Base-by-base conservation (phyloP, 2,329 filamentous ascomycete genomes). In the Eutypella sp. region DNA sequence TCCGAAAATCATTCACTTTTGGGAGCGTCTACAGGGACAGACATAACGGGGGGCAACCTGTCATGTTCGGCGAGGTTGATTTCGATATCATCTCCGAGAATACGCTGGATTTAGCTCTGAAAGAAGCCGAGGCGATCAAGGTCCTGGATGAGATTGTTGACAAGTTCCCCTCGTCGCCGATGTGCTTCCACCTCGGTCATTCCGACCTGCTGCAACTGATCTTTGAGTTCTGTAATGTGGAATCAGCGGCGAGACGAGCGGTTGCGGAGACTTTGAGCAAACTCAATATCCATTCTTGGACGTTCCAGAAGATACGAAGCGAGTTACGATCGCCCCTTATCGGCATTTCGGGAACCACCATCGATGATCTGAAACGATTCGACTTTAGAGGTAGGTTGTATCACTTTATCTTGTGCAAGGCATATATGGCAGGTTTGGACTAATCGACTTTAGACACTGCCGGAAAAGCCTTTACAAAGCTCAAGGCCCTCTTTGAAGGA, bases 11-110 rank as follows among this genome's bases (percentile, higher is more conserved):
- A 0, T 96, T 89, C 64, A 82, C 87, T 0, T 96, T 99, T 63
- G 91, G 90, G 6, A 85, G 78, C 27, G 90, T 97, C 1, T 97
- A 89, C 61, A 81, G 93, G 34, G 87, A 95, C 52, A 83, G 79
- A 39, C 75, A 82, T 41, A 84, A 83, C 45, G 90, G 89, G 7
- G 87, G 89, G 2, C 87, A 95, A 55, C 93, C 93, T 6, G 78
- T 79, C 46, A 86, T 85, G 58, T 86, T 89, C 62, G 86, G 88
- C 9, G 93, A 97, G 62, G 91, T 95, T 2, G 91, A 97, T 63
- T 99, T 97, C 63, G 93, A 99, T 66, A 90, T 99, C 48, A 79
- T 96, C n/a, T 92, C 90, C 1, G 79, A 81, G 38, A 84, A 91
- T 55, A 85, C 85, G 1, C 68, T 90, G 5, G 90, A 97, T 58